Conservation (phyloP, 495 filamentous ascomycete species). For the Bacidia rubella region DNA sequence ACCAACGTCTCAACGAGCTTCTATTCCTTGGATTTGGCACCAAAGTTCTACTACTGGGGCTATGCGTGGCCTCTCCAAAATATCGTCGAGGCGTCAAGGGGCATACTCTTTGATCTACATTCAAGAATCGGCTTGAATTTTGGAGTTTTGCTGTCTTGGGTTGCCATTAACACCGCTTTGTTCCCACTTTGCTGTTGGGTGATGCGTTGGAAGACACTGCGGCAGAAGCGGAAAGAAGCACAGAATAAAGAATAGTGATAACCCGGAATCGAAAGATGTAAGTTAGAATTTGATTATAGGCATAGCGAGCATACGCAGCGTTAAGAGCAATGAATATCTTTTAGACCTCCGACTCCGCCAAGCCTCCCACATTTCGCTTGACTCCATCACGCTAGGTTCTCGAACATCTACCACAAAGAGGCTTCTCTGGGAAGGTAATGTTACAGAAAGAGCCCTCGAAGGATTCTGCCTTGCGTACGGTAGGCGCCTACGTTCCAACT, state of each 20-base stretch:
- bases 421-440: too few species aligned
- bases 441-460: too few species aligned
- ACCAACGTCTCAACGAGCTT: constrained; percentile 55
- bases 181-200: constrained; percentile 50
- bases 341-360: too few species aligned
- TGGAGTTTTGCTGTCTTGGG: constrained; percentile 49
- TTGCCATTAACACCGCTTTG: constrained; percentile 37
- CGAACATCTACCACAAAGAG: too few species aligned
- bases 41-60: constrained; percentile 51
- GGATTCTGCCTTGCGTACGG: too few species aligned
- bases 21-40: constrained; percentile 45
- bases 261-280: not conserved
- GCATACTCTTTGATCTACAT: constrained; percentile 49
- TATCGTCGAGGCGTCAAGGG: constrained; percentile 49
- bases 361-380: too few species aligned
- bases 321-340: too few species aligned
- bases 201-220: constrained; percentile 44
- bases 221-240: constrained; percentile 16
- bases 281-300: not conserved
- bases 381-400: too few species aligned
- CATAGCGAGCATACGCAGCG: too few species aligned
- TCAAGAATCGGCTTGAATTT: constrained; percentile 52
- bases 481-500: too few species aligned
- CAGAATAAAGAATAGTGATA: not conserved
- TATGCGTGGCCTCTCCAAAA: constrained; percentile 62